phyloP scores from a whole-genome alignment of 371 early-diverging fungal species.

The Mortierella sp. region DNA sequence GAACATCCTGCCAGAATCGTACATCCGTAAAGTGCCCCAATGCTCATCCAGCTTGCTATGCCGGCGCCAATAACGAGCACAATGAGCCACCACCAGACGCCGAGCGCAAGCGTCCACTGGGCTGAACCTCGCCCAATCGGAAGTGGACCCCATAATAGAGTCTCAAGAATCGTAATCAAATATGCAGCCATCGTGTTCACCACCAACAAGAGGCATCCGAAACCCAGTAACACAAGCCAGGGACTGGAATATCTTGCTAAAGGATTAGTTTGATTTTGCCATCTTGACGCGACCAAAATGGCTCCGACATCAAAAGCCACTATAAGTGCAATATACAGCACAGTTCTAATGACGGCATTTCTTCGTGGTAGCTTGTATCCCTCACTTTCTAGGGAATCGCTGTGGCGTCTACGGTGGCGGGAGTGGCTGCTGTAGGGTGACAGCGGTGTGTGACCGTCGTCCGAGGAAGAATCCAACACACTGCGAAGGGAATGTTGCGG shows the following conservation, averaged over 20 bases:
- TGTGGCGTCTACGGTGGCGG: slow-evolving; percentile 10
- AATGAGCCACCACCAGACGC: slow-evolving; percentile 50
- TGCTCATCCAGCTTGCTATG: slow-evolving; percentile 28
- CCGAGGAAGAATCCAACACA: slow-evolving; percentile 38
- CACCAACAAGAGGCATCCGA: slow-evolving; percentile 17
- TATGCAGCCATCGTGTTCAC: slow-evolving; percentile 36
- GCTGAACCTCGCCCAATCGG: slow-evolving; percentile 24
- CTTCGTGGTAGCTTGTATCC: slow-evolving; percentile 1
- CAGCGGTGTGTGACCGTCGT: slow-evolving; percentile 34
- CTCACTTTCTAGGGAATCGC: neutral
- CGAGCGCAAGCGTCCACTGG: slow-evolving; percentile 47
- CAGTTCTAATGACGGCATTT: slow-evolving; percentile 6
- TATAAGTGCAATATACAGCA: slow-evolving; percentile 18
- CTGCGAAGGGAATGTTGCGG: slow-evolving; percentile 27
- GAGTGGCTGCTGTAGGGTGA: neutral
- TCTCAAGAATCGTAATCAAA: slow-evolving; percentile 23
- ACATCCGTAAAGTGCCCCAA: slow-evolving; percentile 40
- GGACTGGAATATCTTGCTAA: slow-evolving; percentile 22
- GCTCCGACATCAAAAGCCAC: slow-evolving; percentile 19
- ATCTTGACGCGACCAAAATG: slow-evolving; percentile 7
- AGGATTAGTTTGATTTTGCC: slow-evolving; percentile 19
- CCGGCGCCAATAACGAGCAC: slow-evolving; percentile 29
- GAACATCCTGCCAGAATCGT: slow-evolving; percentile 20
- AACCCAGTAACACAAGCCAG: slow-evolving; percentile 28
- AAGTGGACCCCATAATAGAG: slow-evolving; percentile 17